Percentiles rank a stretch among this genome's conserved stretches.
Evolutionary conservation across 2,329 filamentous ascomycete genomes (phyloP).

Genomic region (Colletotrichum sp.): DNA sequence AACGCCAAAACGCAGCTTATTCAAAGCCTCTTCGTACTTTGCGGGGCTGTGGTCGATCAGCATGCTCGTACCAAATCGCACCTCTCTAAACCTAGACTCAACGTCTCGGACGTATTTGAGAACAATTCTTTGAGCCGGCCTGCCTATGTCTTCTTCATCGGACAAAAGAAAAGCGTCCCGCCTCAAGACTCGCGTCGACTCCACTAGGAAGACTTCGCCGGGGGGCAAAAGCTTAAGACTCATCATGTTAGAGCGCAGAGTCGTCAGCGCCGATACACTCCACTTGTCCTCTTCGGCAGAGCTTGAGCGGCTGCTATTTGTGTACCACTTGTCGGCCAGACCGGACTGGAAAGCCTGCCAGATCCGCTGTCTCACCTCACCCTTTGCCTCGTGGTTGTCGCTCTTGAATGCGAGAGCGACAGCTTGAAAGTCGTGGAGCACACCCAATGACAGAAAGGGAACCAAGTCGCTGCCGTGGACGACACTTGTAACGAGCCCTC

Average conservation of each 20-base stretch:
- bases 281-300: conserved; percentile 68
- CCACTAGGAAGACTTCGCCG: conserved; percentile 77
- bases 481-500: conserved; percentile 76
- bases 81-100: conserved; percentile 71
- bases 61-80: conserved; percentile 76
- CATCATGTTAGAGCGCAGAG: conserved; percentile 70
- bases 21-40: conserved; percentile 73
- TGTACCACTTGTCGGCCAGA: conserved; percentile 66
- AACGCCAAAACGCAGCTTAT: conserved; percentile 60
- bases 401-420: conserved; percentile 75
- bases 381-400: conserved; percentile 70
- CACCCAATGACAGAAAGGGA: conserved; percentile 74
- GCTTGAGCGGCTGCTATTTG: conserved; percentile 32
- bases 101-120: conserved; percentile 75
- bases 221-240: conserved; percentile 75
- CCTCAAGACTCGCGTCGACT: conserved; percentile 70
- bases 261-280: conserved; percentile 71
- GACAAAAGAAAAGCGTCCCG: conserved; percentile 64
- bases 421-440: conserved; percentile 77
- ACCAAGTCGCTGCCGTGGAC: conserved; percentile 78
- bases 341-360: conserved; percentile 69
- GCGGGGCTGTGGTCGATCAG: conserved; percentile 78
- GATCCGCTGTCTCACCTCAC: conserved; percentile 69
- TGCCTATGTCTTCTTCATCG: conserved; percentile 57
- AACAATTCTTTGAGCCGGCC: conserved; percentile 71